A percentile compares a stretch with the other conserved stretches of the same genome.
Evolutionary conservation across 2,329 filamentous ascomycete genomes (phyloP).

Genomic region (Fusarium sp.): DNA sequence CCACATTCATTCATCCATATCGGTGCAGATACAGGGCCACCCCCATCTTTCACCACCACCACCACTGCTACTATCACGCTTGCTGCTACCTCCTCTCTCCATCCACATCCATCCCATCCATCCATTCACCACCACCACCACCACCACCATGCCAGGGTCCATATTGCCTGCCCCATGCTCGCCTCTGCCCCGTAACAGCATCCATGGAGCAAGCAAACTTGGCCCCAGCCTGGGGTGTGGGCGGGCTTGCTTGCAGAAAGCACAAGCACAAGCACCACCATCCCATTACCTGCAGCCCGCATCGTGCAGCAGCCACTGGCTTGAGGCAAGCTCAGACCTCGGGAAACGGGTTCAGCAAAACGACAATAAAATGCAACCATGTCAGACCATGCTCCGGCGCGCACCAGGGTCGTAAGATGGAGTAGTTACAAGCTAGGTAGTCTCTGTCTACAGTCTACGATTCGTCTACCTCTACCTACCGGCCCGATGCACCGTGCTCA

Average conservation of each 20-base stretch:
- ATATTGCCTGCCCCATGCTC: constrained; percentile 31
- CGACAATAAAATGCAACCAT: constrained; percentile 40
- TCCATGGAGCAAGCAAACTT: constrained; percentile 15
- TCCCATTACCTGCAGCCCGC: background rate
- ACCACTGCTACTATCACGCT: constrained; percentile 19
- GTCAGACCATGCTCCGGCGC: constrained; percentile 38
- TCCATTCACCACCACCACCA: constrained; percentile 7
- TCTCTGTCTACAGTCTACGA: constrained; percentile 20
- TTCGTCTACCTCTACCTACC: constrained; percentile 31
- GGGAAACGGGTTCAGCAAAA: constrained; percentile 18
- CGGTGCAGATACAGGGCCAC: background rate
- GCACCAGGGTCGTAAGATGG: constrained; percentile 40
- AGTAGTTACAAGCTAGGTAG: constrained; percentile 1
- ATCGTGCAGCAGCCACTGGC: constrained; percentile 4
- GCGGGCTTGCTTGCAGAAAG: constrained; percentile 2
- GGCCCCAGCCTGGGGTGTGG: background rate
- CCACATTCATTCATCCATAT: constrained; percentile 1
- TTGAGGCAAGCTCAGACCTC: constrained; percentile 25
- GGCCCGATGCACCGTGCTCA: constrained; percentile 44
- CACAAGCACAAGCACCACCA: background rate
- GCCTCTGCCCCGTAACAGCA: constrained; percentile 26
- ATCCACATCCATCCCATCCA: constrained; percentile 17
- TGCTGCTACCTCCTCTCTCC: constrained; percentile 5
- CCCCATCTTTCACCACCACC: constrained; percentile 15
- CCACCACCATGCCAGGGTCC: constrained; percentile 17